These are phyloP conservation scores for Mucor saturninus DNA, from an alignment of 371 early-diverging fungal species.

Conservation along the genomic window DNA sequence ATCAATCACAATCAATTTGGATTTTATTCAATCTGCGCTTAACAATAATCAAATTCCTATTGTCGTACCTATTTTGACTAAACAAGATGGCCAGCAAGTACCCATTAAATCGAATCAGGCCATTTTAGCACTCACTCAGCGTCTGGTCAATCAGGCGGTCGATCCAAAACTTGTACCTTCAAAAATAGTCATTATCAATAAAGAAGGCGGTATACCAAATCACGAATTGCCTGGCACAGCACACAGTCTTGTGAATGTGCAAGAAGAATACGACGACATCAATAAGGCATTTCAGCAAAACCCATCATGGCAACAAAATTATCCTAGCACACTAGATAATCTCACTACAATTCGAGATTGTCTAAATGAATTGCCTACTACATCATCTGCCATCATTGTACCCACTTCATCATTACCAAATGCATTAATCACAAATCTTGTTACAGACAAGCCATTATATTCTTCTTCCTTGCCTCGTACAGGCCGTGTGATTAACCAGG, in stretches of 20 bases:
- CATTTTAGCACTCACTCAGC: conserved; percentile 35
- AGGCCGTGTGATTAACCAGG: conserved; percentile 36
- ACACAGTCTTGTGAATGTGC: conserved; percentile 53
- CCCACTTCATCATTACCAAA: conserved; percentile 49
- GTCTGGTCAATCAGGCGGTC: conserved; percentile 17
- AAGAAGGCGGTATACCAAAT: conserved; percentile 56
- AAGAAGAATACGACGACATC: conserved; percentile 51
- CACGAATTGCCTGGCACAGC: conserved; percentile 53
- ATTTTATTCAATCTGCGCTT: conserved; percentile 47
- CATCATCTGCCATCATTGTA: conserved; percentile 52
- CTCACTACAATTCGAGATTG: conserved; percentile 43
- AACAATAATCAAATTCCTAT: conserved; percentile 50
- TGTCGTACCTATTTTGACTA: conserved; percentile 43
- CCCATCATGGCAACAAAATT: conserved; percentile 28
- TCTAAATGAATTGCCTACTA: conserved; percentile 38
- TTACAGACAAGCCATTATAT: conserved; percentile 58
- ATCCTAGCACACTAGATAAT: conserved; percentile 25
- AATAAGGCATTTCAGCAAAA: conserved; percentile 30
- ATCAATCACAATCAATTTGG: conserved; percentile 33
- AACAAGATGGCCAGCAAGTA: conserved; percentile 27
- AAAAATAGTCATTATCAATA: conserved; percentile 53
- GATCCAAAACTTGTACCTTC: conserved; percentile 34
- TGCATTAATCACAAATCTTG: conserved; percentile 50
- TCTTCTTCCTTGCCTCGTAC: conserved; percentile 52
- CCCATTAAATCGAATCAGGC: conserved; percentile 39